phyloP scores from a whole-genome alignment of 768 basidiomycete genomes.

The Mycena venus region DNA sequence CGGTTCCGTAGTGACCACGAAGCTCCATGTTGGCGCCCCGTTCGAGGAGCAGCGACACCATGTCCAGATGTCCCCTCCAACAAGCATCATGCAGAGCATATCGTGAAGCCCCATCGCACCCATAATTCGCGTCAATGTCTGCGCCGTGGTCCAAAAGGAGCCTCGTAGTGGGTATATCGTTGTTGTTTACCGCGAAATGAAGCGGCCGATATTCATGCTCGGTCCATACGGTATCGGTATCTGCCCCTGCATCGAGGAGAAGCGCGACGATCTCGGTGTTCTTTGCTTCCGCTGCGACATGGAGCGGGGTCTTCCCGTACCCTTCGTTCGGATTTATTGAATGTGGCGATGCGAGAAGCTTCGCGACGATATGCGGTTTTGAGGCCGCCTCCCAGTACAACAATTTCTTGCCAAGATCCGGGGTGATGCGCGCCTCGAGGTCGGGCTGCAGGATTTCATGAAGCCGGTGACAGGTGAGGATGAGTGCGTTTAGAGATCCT shows the following conservation, averaged over 20 bases:
- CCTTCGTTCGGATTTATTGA: background rate
- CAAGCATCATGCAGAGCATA: constrained; percentile 15
- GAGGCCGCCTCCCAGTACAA: constrained; percentile 5
- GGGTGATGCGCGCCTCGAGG: constrained; percentile 19
- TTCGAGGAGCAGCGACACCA: constrained; percentile 9
- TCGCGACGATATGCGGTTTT: constrained; percentile 14
- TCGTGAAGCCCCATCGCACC: background rate
- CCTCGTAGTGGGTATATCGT: background rate
- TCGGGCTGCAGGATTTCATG: constrained; percentile 14
- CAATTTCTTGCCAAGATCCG: background rate
- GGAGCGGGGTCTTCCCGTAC: background rate
- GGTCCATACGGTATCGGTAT: background rate
- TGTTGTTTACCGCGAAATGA: background rate
- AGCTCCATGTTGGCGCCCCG: background rate
- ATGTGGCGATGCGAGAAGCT: constrained; percentile 13
- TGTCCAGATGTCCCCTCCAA: background rate
- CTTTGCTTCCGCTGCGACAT: background rate
- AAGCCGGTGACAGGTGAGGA: no score
- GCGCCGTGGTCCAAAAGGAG: constrained; percentile 23
- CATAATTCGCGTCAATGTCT: background rate
- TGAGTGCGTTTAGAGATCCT: no score
- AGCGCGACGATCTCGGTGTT: constrained; percentile 3
- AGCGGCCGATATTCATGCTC: constrained; percentile 4
- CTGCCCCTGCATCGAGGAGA: constrained; percentile 13
- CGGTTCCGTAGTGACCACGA: background rate